phyloP scores from a whole-genome alignment of 2,329 filamentous ascomycete species.

The Fusarium beomiforme region DNA sequence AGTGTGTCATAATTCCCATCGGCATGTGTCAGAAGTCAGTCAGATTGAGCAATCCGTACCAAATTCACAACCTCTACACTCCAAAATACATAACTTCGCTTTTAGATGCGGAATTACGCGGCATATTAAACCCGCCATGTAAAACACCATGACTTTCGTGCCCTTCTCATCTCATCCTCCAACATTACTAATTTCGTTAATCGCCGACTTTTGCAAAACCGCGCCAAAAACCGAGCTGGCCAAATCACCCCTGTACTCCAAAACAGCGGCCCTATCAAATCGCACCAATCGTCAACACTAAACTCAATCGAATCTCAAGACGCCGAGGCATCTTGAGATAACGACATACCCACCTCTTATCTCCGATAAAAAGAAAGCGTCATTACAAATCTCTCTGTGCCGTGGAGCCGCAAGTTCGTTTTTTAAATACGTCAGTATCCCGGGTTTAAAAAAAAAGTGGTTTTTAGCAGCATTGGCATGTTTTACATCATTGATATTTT shows the following conservation, averaged over 20 bases:
- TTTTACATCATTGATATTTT: neutral
- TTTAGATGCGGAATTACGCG: neutral
- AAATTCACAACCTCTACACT: too few species aligned
- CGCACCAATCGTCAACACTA: neutral
- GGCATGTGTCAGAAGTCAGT: neutral
- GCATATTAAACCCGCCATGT: neutral
- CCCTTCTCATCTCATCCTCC: neutral
- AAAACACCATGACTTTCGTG: neutral
- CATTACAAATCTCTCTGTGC: constrained; percentile 21
- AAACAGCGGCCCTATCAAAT: neutral
- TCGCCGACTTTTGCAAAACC: neutral
- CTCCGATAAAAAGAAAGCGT: constrained; percentile 8
- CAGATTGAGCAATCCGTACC: neutral
- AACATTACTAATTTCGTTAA: neutral
- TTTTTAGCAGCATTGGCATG: neutral
- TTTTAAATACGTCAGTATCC: constrained; percentile 14
- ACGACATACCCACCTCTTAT: constrained; percentile 11
- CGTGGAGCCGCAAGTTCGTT: constrained; percentile 6
- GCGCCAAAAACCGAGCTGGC: neutral
- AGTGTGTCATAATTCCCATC: fast-evolving
- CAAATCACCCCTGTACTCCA: neutral
- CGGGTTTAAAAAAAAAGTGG: neutral
- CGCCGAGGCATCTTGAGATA: constrained; percentile 12
- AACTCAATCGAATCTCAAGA: neutral
- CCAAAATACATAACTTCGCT: neutral